Percentiles rank a stretch among this genome's conserved stretches.
phyloP scores from a whole-genome alignment of 2,329 filamentous ascomycete species.

The Aspergillus sp. region DNA sequence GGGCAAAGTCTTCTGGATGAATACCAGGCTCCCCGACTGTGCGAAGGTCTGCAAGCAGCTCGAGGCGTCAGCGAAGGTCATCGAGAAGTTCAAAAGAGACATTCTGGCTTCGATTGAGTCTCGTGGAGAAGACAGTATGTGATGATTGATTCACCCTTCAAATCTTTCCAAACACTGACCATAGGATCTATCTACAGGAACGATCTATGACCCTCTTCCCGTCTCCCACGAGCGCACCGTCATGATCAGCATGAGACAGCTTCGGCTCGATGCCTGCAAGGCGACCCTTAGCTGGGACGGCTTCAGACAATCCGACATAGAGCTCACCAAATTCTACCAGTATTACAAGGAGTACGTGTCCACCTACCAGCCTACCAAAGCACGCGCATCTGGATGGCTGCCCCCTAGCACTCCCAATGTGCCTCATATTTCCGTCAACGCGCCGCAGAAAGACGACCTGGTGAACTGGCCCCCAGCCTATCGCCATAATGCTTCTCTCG shows the following conservation, averaged over 20 bases:
- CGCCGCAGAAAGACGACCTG: slow-evolving; percentile 9
- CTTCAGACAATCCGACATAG: slow-evolving; percentile 14
- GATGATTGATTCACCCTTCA: neutral
- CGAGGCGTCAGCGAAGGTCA: slow-evolving; percentile 17
- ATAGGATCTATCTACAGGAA: slow-evolving; percentile 7
- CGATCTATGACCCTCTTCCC: slow-evolving; percentile 12
- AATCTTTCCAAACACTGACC: neutral
- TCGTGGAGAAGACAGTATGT: slow-evolving; percentile 16
- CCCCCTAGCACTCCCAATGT: slow-evolving; percentile 10
- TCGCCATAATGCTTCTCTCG: slow-evolving; percentile 4
- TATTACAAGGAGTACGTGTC: slow-evolving; percentile 18
- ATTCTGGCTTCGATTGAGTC: slow-evolving; percentile 7
- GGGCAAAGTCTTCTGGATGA: slow-evolving; percentile 18
- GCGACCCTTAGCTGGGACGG: slow-evolving; percentile 17
- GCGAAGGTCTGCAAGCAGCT: slow-evolving; percentile 13
- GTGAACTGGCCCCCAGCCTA: slow-evolving; percentile 13
- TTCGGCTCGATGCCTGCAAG: slow-evolving; percentile 19
- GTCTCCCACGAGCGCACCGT: slow-evolving; percentile 10
- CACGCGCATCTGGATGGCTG: slow-evolving; percentile 17
- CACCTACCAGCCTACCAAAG: slow-evolving; percentile 11
- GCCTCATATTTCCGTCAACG: slow-evolving; percentile 11
- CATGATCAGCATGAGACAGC: slow-evolving; percentile 15
- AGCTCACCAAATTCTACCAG: slow-evolving; percentile 18
- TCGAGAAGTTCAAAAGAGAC: slow-evolving; percentile 22
- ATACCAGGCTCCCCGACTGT: slow-evolving; percentile 7